Evolutionary conservation across 2,329 filamentous ascomycete species (phyloP).

Genomic region (Orbilia quercus): DNA sequence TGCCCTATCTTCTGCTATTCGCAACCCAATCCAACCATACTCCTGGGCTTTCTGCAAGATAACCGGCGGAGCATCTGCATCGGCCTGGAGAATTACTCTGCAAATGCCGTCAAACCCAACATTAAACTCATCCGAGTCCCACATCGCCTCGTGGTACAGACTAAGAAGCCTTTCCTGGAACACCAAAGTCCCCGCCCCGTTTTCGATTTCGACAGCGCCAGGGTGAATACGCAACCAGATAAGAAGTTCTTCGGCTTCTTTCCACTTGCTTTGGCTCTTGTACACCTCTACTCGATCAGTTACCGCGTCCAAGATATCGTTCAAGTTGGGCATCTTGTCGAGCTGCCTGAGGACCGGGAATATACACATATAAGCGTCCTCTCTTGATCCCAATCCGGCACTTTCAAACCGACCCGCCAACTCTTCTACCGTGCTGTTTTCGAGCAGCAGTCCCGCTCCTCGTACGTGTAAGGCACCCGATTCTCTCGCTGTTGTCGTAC

Average conservation of each 20-base stretch:
- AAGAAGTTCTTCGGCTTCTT: background rate
- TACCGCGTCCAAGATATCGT: background rate
- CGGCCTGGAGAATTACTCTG: too few relatives aligned
- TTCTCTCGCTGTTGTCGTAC: too few relatives aligned
- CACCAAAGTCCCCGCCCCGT: too few relatives aligned
- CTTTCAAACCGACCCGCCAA: conserved; percentile 20
- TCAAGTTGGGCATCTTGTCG: background rate
- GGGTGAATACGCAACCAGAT: background rate
- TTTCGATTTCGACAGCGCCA: too few relatives aligned
- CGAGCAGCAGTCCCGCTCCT: background rate
- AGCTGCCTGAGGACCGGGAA: conserved; percentile 9
- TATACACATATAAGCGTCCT: conserved; percentile 33
- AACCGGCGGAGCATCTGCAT: too few relatives aligned
- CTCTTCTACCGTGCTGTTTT: conserved; percentile 25
- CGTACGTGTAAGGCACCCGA: background rate
- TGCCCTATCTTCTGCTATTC: background rate
- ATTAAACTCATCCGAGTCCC: too few relatives aligned
- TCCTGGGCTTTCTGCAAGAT: conserved; percentile 9
- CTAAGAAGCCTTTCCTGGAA: too few relatives aligned
- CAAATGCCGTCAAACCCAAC: too few relatives aligned
- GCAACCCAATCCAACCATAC: conserved; percentile 20
- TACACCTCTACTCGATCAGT: background rate
- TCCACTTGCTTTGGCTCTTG: background rate
- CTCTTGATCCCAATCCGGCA: conserved; percentile 8
- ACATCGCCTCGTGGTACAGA: too few relatives aligned